Evolutionary conservation across 371 early-diverging fungal genomes (phyloP).

Genomic region (Mucor mucedo): DNA sequence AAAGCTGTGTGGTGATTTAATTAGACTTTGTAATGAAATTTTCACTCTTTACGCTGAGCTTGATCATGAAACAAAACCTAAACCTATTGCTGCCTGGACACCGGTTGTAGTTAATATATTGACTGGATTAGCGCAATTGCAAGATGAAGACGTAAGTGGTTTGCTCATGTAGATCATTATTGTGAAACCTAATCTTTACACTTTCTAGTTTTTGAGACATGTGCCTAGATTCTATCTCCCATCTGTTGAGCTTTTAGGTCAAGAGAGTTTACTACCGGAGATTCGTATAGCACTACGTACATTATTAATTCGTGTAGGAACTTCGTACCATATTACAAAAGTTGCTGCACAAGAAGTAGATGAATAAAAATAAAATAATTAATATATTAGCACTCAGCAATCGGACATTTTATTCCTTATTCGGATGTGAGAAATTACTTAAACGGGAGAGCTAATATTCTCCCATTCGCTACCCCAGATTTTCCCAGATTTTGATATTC

Average conservation of each 20-base stretch:
- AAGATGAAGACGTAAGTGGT: slow-evolving; percentile 48
- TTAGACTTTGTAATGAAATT: slow-evolving; percentile 53
- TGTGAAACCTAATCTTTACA: not conserved
- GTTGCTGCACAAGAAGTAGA: slow-evolving; percentile 4
- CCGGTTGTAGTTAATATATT: slow-evolving; percentile 58
- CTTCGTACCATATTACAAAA: slow-evolving; percentile 50
- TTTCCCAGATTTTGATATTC: not conserved
- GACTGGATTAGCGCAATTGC: slow-evolving; percentile 49
- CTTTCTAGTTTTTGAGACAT: slow-evolving; percentile 39
- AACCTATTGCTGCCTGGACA: slow-evolving; percentile 62
- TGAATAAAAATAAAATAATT: slow-evolving; percentile 3
- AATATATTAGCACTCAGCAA: not conserved
- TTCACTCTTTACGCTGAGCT: slow-evolving; percentile 54
- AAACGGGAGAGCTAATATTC: not conserved
- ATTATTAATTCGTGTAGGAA: slow-evolving; percentile 54
- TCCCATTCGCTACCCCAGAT: not conserved
- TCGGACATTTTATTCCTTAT: slow-evolving; percentile 10
- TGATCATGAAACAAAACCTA: slow-evolving; percentile 58
- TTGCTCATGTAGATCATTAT: slow-evolving; percentile 30
- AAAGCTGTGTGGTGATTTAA: not conserved
- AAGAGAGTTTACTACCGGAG: slow-evolving; percentile 50
- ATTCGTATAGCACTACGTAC: slow-evolving; percentile 53
- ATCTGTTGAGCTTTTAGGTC: slow-evolving; percentile 53
- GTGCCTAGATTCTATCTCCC: slow-evolving; percentile 53
- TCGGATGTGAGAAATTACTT: slow-evolving; percentile 18